Evolutionary conservation across 1,284 basidiomycete genomes (phyloP).

Genomic region (Omphalotus olearius): DNA sequence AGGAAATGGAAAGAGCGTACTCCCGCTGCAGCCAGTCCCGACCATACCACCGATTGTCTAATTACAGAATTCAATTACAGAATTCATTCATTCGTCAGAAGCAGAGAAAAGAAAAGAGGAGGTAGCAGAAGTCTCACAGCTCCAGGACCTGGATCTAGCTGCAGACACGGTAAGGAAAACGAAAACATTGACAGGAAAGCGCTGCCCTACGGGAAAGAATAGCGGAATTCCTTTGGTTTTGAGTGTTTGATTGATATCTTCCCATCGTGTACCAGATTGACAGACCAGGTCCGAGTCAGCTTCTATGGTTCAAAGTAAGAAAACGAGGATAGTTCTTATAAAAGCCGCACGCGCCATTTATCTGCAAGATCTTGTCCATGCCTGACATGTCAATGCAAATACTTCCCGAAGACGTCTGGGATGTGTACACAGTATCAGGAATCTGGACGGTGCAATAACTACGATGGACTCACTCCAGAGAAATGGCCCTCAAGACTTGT

Average conservation of each 20-base stretch:
- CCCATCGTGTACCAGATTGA: constrained; percentile 85
- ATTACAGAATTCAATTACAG: not conserved
- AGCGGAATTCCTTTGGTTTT: constrained; percentile 63
- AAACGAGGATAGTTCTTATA: not conserved
- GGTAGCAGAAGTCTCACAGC: constrained; percentile 32
- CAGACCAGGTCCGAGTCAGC: constrained; percentile 71
- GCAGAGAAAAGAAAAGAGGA: not conserved
- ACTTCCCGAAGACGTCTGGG: constrained; percentile 45
- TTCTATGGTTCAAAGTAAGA: constrained; percentile 28
- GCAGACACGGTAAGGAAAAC: not conserved
- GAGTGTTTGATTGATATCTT: constrained; percentile 79
- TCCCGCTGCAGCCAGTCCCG: constrained; percentile 52
- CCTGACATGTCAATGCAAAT: constrained; percentile 65
- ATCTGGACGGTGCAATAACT: constrained; percentile 32
- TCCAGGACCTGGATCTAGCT: constrained; percentile 53
- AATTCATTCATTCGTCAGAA: constrained; percentile 2
- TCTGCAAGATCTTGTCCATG: constrained; percentile 60
- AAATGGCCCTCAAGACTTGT: constrained; percentile 68
- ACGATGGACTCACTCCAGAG: constrained; percentile 44
- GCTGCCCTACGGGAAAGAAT: constrained; percentile 59
- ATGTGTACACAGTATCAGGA: not conserved
- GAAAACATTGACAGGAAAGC: not conserved
- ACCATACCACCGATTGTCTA: constrained; percentile 57
- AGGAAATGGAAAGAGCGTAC: constrained; percentile 28
- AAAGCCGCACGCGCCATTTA: constrained; percentile 32